phyloP scores from a whole-genome alignment of 2,329 filamentous ascomycete species.

The Cladophialophora exuberans region DNA sequence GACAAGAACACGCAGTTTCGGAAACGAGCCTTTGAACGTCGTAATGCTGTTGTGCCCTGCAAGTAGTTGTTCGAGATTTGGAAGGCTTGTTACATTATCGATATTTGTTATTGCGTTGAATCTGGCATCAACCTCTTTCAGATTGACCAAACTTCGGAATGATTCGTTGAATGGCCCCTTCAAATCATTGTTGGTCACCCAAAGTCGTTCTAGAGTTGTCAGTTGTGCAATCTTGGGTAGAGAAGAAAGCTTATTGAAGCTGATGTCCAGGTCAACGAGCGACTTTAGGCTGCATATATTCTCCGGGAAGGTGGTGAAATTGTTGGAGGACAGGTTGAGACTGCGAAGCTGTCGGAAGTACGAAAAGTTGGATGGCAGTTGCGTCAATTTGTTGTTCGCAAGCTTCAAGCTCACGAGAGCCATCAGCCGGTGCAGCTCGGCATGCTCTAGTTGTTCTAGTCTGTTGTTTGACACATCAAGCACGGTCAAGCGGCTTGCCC shows the following conservation, averaged over 20 bases:
- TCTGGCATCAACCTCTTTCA: conserved; percentile 91
- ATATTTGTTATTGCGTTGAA: conserved; percentile 91
- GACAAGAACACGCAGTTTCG: conserved; percentile 79
- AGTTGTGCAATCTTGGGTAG: conserved; percentile 81
- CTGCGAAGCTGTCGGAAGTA: conserved; percentile 77
- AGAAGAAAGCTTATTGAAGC: conserved; percentile 85
- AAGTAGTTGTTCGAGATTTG: conserved; percentile 82
- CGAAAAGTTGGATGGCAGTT: conserved; percentile 79
- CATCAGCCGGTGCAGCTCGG: conserved; percentile 74
- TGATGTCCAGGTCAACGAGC: conserved; percentile 90
- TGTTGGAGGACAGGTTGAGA: conserved; percentile 92
- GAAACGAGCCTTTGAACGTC: conserved; percentile 85
- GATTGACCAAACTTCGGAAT: conserved; percentile 71
- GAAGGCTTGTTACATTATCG: conserved; percentile 80
- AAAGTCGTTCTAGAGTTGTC: conserved; percentile 79
- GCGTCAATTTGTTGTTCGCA: conserved; percentile 85
- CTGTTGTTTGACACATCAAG: conserved; percentile 95
- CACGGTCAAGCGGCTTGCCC: conserved; percentile 80
- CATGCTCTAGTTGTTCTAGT: conserved; percentile 82
- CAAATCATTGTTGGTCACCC: conserved; percentile 94
- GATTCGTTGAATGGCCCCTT: conserved; percentile 72
- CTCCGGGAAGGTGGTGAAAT: conserved; percentile 78
- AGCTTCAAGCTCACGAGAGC: conserved; percentile 86
- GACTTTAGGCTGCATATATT: conserved; percentile 82
- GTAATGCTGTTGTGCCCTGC: conserved; percentile 93